Percentiles rank a stretch among this genome's conserved stretches.
These are phyloP conservation scores for Remersonia thermophila DNA, from an alignment of 2,329 filamentous ascomycete species.

Conservation along the genomic window DNA sequence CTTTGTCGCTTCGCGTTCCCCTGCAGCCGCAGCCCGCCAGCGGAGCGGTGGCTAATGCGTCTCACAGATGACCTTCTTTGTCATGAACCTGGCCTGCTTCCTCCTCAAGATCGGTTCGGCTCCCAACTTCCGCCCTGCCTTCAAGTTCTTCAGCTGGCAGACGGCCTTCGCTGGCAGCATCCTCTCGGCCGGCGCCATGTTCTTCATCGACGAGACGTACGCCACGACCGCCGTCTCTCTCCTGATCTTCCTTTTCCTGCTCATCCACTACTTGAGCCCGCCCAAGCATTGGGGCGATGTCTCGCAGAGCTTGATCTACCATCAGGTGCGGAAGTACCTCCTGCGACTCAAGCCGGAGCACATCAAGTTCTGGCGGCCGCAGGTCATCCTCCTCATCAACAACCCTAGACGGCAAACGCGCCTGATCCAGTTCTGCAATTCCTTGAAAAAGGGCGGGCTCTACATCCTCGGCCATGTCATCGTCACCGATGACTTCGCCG, in stretches of 20 bases:
- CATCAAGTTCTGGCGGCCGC: constrained; percentile 87
- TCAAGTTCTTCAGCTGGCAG: constrained; percentile 81
- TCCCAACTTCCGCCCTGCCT: constrained; percentile 78
- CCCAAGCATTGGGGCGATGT: constrained; percentile 88
- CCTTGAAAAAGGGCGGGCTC: constrained; percentile 72
- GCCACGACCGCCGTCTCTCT: constrained; percentile 63
- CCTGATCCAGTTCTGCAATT: constrained; percentile 84
- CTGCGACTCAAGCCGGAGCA: constrained; percentile 75
- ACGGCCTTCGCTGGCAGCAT: constrained; percentile 64
- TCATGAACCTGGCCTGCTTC: constrained; percentile 80
- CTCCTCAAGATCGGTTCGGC: constrained; percentile 76
- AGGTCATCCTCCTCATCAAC: constrained; percentile 75
- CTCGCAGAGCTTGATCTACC: constrained; percentile 76
- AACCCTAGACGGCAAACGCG: constrained; percentile 70
- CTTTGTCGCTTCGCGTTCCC: not conserved
- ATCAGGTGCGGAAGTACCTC: constrained; percentile 77
- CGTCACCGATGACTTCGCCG: constrained; percentile 69
- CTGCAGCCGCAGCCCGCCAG: constrained; percentile 3
- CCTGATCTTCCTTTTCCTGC: constrained; percentile 62
- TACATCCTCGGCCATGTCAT: constrained; percentile 84
- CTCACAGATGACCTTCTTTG: constrained; percentile 70
- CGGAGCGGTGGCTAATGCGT: constrained; percentile 8
- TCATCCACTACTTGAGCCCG: constrained; percentile 76
- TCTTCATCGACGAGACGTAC: constrained; percentile 76
- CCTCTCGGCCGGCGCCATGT: constrained; percentile 72